A percentile compares a stretch with the other conserved stretches of the same genome.
These are phyloP conservation scores for Toxicodendron radicans DNA, from an alignment of 345 rosid genomes.

Conservation along the genomic window DNA sequence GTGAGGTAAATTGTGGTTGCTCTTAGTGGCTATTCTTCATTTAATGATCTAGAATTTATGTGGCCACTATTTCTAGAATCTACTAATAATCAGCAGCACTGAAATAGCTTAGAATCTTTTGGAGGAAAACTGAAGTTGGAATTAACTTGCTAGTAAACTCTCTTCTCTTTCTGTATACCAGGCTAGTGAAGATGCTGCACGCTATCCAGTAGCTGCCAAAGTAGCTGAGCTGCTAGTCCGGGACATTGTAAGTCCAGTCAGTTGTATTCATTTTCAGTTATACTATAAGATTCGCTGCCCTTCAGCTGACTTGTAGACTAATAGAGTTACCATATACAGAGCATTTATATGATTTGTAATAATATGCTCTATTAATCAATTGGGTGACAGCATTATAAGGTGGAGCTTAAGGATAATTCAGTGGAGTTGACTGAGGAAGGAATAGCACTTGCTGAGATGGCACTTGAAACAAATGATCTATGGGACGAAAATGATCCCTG, in stretches of 20 bases:
- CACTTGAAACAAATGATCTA: conserved; percentile 88
- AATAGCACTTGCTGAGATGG: conserved; percentile 89
- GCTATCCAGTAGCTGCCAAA: conserved; percentile 96
- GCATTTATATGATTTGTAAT: conserved; percentile 10
- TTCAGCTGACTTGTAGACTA: conserved; percentile 9
- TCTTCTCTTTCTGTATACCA: conserved; percentile 33
- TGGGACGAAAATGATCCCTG: conserved; percentile 99
- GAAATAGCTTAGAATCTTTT: background rate
- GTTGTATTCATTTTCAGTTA: conserved; percentile 15
- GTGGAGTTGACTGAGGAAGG: conserved; percentile 98
- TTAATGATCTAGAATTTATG: conserved; percentile 4
- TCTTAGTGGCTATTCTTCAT: conserved; percentile 8
- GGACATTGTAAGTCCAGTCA: conserved; percentile 57
- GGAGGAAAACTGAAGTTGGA: conserved; percentile 18
- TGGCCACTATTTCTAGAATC: background rate
- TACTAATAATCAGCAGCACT: background rate
- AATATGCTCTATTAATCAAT: conserved; percentile 17
- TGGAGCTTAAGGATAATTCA: conserved; percentile 88
- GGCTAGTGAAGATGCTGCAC: conserved; percentile 91
- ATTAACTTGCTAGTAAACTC: conserved; percentile 13
- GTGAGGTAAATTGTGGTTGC: conserved; percentile 63
- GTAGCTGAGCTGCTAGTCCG: conserved; percentile 84
- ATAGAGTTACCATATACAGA: background rate
- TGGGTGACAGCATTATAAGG: conserved; percentile 72
- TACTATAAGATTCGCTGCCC: conserved; percentile 12